These are phyloP conservation scores for Pinus taeda DNA, from an alignment of 75 land plant genomes.

Conservation along the genomic window DNA sequence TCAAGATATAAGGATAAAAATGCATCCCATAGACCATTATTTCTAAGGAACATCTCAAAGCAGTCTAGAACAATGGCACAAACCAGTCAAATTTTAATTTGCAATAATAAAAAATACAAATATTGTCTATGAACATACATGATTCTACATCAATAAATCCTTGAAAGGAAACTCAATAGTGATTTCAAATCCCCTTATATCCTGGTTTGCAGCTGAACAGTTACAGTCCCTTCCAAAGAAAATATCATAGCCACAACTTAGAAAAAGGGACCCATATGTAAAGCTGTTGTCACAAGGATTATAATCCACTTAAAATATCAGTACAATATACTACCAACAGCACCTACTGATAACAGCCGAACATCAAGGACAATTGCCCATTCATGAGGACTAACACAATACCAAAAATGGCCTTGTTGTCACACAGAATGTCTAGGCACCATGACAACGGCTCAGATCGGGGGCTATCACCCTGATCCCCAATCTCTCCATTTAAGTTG, in stretches of 20 bases:
- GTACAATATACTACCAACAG: neutral
- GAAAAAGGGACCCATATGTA: neutral
- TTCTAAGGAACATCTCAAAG: neutral
- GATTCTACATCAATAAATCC: neutral
- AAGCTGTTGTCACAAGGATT: neutral
- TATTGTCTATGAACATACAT: neutral
- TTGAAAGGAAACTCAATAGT: neutral
- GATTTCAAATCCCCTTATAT: neutral
- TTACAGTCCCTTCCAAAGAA: neutral
- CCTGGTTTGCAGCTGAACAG: neutral
- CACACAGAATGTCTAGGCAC: no score
- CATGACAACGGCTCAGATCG: no score
- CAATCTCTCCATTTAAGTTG: no score
- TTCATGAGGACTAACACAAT: neutral
- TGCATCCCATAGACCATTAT: neutral
- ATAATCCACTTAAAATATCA: neutral
- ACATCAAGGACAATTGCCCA: neutral
- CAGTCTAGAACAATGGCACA: neutral
- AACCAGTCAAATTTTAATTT: neutral
- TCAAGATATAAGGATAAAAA: conserved; percentile 3
- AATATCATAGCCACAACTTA: neutral
- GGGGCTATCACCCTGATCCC: no score
- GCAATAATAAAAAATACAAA: neutral
- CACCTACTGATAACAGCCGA: neutral
- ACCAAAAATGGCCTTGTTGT: neutral